Evolutionary conservation across 257 asterid species (phyloP), one percentile per base, ranked within the genome.

Genomic region (Nicotiana otophora): DNA sequence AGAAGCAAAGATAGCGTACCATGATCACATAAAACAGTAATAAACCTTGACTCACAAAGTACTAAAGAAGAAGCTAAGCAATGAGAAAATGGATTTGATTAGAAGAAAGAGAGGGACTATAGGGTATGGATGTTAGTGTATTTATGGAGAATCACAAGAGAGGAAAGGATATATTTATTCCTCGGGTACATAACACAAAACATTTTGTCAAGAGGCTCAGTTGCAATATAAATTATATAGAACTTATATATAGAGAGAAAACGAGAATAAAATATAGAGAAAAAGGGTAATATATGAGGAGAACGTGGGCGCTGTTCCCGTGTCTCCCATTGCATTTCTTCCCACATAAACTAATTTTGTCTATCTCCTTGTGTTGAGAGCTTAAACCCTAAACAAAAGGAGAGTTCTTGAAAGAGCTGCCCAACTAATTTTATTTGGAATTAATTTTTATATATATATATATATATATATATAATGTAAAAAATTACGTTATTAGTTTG

Each of bases 231-330:
- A 20, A 55, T 12, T 42, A 42, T 67, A 33, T 53, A 20, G 5
- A 64, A 64, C 20, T 33, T n/a, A 23, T 85, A 51, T 20, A 36
- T 42, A 58, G 26, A 19, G 48, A 66, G 81, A 57, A 65, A 81
- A 74, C 62, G 63, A 30, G 53, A 19, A 26, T 17, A 3, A 23
- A 55, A 16, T 46, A 69, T 58, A 83, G 53, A 61, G 57, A 77
- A 84, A 81, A 78, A 28, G 58, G 85, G 86, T 81, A 77, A 84
- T 68, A 80, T 86, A 87, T 87, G 96, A 90, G 90, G 90, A 90
- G 97, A 92, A 94, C 97, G 95, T 94, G 98, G 97, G 94, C 84
- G 83, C 89, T 90, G 95, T 90, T 89, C 88, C 93, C 93, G 31
- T 88, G 94, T 88, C 94, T 87, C 92, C 92, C 87, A 88, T 84